Conservation (phyloP, 1,139 yeast genomes). For the Kurtzmaniella quercitrusa region DNA sequence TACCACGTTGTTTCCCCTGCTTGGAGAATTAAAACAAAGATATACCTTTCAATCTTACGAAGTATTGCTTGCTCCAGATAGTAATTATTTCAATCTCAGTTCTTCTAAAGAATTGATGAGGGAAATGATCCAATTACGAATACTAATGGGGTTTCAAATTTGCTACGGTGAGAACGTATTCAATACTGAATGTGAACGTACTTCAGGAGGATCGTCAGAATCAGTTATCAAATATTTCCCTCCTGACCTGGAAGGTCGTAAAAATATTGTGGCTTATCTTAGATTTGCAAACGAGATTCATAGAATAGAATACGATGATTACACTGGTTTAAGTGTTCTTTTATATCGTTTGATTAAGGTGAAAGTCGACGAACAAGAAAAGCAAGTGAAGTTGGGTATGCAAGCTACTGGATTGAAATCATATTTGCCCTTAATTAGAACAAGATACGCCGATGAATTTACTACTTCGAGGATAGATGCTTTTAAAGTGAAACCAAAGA, state of each 20-base stretch:
- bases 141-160: conserved; percentile 86
- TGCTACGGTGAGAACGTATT: conserved; percentile 68
- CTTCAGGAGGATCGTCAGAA: conserved; percentile 53
- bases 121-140: conserved; percentile 81
- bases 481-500: conserved; percentile 46
- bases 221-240: conserved; percentile 41
- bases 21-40: conserved; percentile 57
- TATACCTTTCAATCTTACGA: conserved; percentile 65
- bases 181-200: conserved; percentile 58
- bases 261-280: conserved; percentile 66
- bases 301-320: conserved; percentile 66
- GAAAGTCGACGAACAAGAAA: conserved; percentile 9
- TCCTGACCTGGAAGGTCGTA: conserved; percentile 29
- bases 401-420: conserved; percentile 12
- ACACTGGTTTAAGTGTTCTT: conserved; percentile 72
- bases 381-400: conserved; percentile 18
- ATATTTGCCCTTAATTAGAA: conserved; percentile 61
- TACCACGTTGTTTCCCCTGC: conserved; percentile 70
- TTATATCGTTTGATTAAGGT: conserved; percentile 38
- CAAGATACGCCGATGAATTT: conserved; percentile 71
- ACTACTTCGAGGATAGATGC: conserved; percentile 57
- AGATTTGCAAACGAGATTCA: conserved; percentile 82
- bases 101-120: conserved; percentile 60
- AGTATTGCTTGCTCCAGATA: conserved; percentile 53
- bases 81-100: conserved; percentile 46